Evolutionary conservation across 169 alveolate genomes (phyloP).

Genomic region (Plasmodium falciparum): DNA sequence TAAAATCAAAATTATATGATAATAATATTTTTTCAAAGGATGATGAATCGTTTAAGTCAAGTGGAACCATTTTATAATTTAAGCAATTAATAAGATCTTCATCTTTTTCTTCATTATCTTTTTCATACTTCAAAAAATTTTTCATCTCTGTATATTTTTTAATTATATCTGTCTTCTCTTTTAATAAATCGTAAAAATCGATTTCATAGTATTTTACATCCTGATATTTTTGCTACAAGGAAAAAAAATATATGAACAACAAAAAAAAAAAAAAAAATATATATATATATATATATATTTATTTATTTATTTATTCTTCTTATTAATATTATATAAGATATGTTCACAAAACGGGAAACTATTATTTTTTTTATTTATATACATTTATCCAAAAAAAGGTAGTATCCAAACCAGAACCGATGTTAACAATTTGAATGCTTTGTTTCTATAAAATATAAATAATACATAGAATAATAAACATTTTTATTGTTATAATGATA

Average conservation of each 20-base stretch:
- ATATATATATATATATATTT: too few species aligned
- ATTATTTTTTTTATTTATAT: not conserved
- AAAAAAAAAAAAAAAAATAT: too few species aligned
- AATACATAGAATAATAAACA: not conserved
- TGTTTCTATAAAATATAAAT: constrained; percentile 32
- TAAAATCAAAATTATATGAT: constrained; percentile 38
- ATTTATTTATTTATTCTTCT: not conserved
- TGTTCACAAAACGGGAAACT: too few species aligned
- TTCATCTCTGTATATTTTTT: constrained; percentile 26
- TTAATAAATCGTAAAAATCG: constrained; percentile 51
- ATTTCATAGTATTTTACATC: constrained; percentile 52
- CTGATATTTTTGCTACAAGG: constrained; percentile 43
- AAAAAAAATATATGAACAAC: not conserved
- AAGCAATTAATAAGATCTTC: constrained; percentile 48
- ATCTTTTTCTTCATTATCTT: constrained; percentile 4
- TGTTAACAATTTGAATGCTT: constrained; percentile 56
- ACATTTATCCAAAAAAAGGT: constrained; percentile 76
- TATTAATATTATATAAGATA: too few species aligned
- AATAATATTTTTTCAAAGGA: constrained; percentile 27
- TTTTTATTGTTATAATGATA: not conserved
- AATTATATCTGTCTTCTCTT: constrained; percentile 51
- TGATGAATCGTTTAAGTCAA: constrained; percentile 33
- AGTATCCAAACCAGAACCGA: constrained; percentile 78
- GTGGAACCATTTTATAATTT: constrained; percentile 68
- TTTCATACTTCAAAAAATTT: constrained; percentile 43